Evolutionary conservation across 805 yeast genomes (phyloP).

Genomic region (Candida bentonensis): DNA sequence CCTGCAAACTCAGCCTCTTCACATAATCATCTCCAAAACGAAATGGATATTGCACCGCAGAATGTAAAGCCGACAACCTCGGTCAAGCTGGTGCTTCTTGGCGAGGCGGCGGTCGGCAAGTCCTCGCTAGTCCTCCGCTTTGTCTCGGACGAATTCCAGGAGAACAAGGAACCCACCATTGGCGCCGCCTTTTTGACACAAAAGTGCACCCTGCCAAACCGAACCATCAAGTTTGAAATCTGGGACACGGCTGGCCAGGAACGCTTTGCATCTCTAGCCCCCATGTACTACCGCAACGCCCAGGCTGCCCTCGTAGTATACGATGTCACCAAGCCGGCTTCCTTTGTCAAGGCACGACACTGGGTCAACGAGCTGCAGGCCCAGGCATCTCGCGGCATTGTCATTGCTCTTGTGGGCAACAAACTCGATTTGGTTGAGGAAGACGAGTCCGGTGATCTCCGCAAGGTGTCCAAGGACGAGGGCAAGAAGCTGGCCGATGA

Average conservation of each 20-base stretch:
- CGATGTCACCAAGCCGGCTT: constrained; percentile 88
- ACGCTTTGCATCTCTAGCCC: constrained; percentile 88
- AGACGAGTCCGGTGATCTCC: constrained; percentile 18
- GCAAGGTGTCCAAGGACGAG: constrained; percentile 77
- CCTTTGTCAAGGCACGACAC: constrained; percentile 90
- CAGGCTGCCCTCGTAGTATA: constrained; percentile 94
- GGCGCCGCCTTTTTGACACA: constrained; percentile 97
- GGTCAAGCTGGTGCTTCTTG: constrained; percentile 80
- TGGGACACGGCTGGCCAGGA: constrained; percentile 97
- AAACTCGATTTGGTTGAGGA: constrained; percentile 65
- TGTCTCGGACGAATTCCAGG: constrained; percentile 91
- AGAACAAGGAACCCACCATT: constrained; percentile 93
- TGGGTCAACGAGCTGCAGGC: constrained; percentile 96
- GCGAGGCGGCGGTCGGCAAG: constrained; percentile 98
- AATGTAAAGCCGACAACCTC: constrained; percentile 40
- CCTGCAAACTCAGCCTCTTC: too few species aligned
- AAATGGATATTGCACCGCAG: constrained; percentile 3
- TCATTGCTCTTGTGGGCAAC: constrained; percentile 89
- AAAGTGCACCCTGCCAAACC: constrained; percentile 72
- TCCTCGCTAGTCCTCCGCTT: constrained; percentile 84
- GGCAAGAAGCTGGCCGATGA: constrained; percentile 82
- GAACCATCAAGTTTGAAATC: constrained; percentile 53
- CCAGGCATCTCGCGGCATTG: constrained; percentile 84
- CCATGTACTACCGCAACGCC: constrained; percentile 94
- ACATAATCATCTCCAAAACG: too few species aligned